Percentiles rank a stretch among this genome's conserved stretches.
These are phyloP conservation scores for Aegilops bicornis DNA, from an alignment of 176 grass and related monocot species.

Conservation along the genomic window DNA sequence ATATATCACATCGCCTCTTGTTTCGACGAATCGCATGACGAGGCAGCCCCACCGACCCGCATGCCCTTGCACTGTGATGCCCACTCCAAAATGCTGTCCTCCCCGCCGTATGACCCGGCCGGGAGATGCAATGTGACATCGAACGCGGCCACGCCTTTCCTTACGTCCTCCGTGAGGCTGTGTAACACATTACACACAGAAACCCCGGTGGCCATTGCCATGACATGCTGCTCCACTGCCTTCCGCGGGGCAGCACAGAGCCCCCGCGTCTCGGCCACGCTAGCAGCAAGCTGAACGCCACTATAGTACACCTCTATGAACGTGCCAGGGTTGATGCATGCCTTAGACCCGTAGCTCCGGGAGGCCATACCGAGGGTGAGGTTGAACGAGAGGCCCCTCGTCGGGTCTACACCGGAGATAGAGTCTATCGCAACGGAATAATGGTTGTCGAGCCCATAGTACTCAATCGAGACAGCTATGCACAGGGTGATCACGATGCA, in stretches of 20 bases:
- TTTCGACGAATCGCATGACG: neutral
- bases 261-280: neutral
- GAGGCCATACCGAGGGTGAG: neutral
- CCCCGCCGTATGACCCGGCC: neutral
- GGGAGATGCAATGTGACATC: neutral
- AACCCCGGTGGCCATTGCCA: neutral
- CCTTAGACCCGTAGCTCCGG: neutral
- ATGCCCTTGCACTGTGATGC: neutral
- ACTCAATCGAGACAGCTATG: neutral
- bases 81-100: neutral
- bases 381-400: neutral
- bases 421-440: neutral
- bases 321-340: neutral
- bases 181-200: neutral
- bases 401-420: neutral
- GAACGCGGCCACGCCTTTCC: neutral
- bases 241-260: neutral
- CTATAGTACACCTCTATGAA: neutral
- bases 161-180: neutral
- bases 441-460: neutral
- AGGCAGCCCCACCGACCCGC: neutral
- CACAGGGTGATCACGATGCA: neutral
- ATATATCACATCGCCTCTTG: neutral
- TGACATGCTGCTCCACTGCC: neutral
- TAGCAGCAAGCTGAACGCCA: neutral